A percentile compares a stretch with the other conserved stretches of the same genome.
phyloP scores from a whole-genome alignment of 1,284 basidiomycete species.

The Ganoderma resinaceum region DNA sequence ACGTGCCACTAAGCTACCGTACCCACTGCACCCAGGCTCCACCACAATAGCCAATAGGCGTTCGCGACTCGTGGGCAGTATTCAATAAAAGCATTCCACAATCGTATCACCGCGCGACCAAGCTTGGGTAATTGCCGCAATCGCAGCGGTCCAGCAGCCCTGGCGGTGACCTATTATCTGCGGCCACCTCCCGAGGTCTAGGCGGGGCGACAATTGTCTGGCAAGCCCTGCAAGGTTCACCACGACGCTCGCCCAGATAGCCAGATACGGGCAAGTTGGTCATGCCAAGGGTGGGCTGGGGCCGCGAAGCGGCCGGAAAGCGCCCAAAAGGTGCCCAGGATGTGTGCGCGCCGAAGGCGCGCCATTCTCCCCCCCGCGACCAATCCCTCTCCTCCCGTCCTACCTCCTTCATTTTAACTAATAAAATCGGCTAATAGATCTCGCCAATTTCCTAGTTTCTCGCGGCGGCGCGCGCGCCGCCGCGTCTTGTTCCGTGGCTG shows the following conservation, averaged over 20 bases:
- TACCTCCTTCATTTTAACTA: no score
- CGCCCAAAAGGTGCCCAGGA: no score
- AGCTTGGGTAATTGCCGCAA: not conserved
- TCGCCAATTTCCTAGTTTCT: no score
- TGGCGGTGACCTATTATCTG: not conserved
- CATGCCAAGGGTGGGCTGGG: no score
- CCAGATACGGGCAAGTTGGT: no score
- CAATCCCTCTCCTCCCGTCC: no score
- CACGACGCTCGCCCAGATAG: not conserved
- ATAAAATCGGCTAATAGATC: no score
- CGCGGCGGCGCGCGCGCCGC: no score
- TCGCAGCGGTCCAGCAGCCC: not conserved
- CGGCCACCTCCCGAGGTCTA: not conserved
- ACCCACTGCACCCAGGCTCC: not conserved
- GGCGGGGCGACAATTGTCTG: not conserved
- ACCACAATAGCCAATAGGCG: not conserved
- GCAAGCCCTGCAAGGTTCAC: not conserved
- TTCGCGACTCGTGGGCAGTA: not conserved
- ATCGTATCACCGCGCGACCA: not conserved
- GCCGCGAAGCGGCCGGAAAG: no score
- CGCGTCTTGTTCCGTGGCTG: no score
- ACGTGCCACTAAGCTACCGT: not conserved
- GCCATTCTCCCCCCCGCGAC: no score
- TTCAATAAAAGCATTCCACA: not conserved
- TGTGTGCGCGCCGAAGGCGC: no score